Evolutionary conservation across 805 yeast species (phyloP).

Genomic region (Middelhovenomyces tepae): DNA sequence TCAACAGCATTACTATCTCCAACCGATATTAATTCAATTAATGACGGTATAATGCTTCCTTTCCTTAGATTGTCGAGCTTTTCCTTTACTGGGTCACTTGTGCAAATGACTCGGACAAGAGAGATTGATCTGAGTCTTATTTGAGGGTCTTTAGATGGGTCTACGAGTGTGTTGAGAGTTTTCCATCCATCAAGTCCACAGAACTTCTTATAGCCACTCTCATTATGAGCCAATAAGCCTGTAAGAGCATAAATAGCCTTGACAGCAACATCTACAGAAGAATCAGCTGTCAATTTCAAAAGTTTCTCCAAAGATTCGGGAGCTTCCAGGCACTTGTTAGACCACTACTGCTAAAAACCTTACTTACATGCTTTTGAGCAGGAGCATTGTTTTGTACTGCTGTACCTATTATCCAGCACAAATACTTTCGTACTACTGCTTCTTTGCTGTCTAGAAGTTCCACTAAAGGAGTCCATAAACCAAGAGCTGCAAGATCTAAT

Average conservation of each 20-base stretch:
- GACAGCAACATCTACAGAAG: constrained; percentile 32
- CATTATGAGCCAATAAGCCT: constrained; percentile 61
- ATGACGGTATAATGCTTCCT: constrained; percentile 7
- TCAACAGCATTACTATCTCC: constrained; percentile 24
- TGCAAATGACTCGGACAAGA: constrained; percentile 14
- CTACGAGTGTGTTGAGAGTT: constrained; percentile 29
- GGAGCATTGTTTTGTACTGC: constrained; percentile 87
- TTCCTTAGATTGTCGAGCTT: constrained; percentile 12
- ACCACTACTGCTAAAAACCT: constrained; percentile 31
- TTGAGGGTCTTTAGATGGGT: constrained; percentile 8
- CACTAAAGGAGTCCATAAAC: constrained; percentile 71
- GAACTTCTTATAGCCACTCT: constrained; percentile 47
- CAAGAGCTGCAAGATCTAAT: constrained; percentile 73
- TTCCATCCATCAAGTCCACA: constrained; percentile 55
- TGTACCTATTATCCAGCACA: constrained; percentile 73
- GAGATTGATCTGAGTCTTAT: constrained; percentile 13
- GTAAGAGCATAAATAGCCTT: constrained; percentile 77
- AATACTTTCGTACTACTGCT: constrained; percentile 42
- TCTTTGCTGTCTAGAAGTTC: constrained; percentile 39
- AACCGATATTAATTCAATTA: constrained; percentile 11
- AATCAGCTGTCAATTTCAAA: constrained; percentile 21
- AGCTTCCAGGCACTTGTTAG: constrained; percentile 11
- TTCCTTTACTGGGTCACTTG: constrained; percentile 16
- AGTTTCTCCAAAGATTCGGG: constrained; percentile 24
- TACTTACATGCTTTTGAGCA: constrained; percentile 62